These are phyloP conservation scores for Pichia heedii DNA, from an alignment of 805 yeast species.

Conservation along the genomic window DNA sequence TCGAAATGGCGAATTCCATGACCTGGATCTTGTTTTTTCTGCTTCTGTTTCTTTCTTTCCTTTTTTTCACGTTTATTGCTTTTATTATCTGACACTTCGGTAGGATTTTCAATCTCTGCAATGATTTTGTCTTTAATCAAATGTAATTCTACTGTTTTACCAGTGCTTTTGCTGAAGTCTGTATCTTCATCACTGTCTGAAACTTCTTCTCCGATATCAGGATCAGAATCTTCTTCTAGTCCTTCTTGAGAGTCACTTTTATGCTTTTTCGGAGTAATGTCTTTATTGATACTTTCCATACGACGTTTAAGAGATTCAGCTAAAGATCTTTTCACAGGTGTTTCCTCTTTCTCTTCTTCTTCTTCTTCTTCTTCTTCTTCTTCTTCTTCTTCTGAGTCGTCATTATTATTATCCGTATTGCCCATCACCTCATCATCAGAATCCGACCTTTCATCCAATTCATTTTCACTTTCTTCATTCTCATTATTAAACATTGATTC, in stretches of 20 bases:
- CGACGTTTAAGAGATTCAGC: conserved; percentile 7
- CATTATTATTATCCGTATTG: conserved; percentile 7
- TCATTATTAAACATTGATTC: conserved; percentile 14
- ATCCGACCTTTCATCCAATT: conserved; percentile 11
- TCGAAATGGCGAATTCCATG: conserved; percentile 63
- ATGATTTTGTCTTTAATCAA: conserved; percentile 21
- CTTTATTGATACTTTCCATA: neutral
- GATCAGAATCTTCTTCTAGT: neutral
- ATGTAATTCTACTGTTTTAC: conserved; percentile 18
- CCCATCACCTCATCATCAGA: conserved; percentile 6
- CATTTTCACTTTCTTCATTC: conserved; percentile 23
- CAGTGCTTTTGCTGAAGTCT: neutral
- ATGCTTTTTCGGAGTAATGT: neutral
- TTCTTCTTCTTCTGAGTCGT: conserved; percentile 6
- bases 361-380: neutral
- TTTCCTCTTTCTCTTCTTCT: neutral
- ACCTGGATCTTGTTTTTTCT: conserved; percentile 39
- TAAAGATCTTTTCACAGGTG: neutral
- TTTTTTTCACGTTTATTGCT: conserved; percentile 15
- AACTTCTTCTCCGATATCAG: conserved; percentile 4
- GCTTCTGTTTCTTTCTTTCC: conserved; percentile 27
- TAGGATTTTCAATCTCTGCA: conserved; percentile 19
- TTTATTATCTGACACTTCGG: conserved; percentile 10
- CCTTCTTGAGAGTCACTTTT: conserved; percentile 4
- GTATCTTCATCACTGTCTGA: conserved; percentile 15